A percentile compares a stretch with the other conserved stretches of the same genome.
These are phyloP conservation scores for Quercus glauca DNA, from an alignment of 306 rosid genomes.

Conservation along the genomic window DNA sequence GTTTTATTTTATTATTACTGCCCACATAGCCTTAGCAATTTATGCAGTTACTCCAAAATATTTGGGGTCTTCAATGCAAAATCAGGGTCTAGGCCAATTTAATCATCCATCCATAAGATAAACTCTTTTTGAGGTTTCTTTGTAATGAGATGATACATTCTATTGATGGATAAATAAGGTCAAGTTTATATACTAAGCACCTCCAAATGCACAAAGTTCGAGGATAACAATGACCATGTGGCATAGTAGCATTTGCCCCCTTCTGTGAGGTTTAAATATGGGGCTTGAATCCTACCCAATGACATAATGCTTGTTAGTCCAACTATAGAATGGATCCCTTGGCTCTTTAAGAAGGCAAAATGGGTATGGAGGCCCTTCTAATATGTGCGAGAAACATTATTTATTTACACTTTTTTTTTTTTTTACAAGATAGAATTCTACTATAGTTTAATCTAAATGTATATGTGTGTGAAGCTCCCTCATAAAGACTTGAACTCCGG, in stretches of 20 bases:
- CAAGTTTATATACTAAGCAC: neutral
- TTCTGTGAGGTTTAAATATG: too few species aligned
- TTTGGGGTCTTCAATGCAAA: neutral
- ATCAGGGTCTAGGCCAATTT: neutral
- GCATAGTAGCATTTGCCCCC: too few species aligned
- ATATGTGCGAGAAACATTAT: too few species aligned
- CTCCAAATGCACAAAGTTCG: neutral
- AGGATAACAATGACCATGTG: neutral
- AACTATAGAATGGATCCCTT: neutral
- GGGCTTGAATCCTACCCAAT: too few species aligned
- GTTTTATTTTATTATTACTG: neutral
- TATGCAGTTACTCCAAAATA: neutral
- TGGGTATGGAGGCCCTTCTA: too few species aligned
- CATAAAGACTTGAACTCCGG: too few species aligned
- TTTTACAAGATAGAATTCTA: too few species aligned
- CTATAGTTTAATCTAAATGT: too few species aligned
- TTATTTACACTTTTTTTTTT: too few species aligned
- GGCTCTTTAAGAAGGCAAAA: neutral
- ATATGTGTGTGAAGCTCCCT: too few species aligned
- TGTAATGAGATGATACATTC: constrained; percentile 1
- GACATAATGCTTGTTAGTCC: neutral
- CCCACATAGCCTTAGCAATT: neutral
- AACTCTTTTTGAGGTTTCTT: neutral
- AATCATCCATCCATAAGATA: neutral
- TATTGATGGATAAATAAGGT: constrained; percentile 2